Base-by-base conservation (phyloP, 2,329 filamentous ascomycete genomes). In the Cytospora piceae region DNA sequence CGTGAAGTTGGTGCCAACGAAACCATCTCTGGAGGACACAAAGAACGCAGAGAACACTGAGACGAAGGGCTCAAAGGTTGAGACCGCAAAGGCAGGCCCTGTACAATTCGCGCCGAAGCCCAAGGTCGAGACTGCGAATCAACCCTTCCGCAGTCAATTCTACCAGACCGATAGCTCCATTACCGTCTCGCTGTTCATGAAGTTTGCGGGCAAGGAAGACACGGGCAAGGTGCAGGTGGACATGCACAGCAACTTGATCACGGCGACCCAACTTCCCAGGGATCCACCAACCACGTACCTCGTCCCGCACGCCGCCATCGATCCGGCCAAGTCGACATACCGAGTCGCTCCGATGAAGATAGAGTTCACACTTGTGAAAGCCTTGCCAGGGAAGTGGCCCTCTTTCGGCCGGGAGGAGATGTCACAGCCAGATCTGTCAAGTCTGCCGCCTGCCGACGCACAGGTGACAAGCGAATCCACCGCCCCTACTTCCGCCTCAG, bases 121-220 rank as follows among this genome's bases (percentile, higher is more conserved):
- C 58, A 60, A 62, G 27, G 42, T 51, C 32, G 11, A 24, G 46
- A 49, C 34, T 27, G 53, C 42, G 64, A 70, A 60, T 63, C 55
- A 52, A 9, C 37, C 24, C 42, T 74, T 80, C 27, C 76, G 78
- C 29, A 73, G 73, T 20, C 78, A 77, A 63, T 80, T 77, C 68
- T 81, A 81, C 68, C 80, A 82, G 71, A 76, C 72, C 1, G 71
- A 75, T n/a, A 70, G 71, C 14, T 73, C 68, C 1, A 69, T 81
- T 46, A 79, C 75, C 3, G 69, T 79, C 17, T 74, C 76, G 17
- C 67, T 81, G 5, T 81, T 81, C 64, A 72, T 76, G 46, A 81
- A 81, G 68, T 77, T 78, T 20, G 69, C 70, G 1, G 72, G 74
- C 58, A 76, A 74, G 63, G 69, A 73, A 54, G 70, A 72, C 1